A percentile compares a stretch with the other conserved stretches of the same genome.
Conservation (phyloP, 176 grass and related monocot species). For the Hordeum marinum region DNA sequence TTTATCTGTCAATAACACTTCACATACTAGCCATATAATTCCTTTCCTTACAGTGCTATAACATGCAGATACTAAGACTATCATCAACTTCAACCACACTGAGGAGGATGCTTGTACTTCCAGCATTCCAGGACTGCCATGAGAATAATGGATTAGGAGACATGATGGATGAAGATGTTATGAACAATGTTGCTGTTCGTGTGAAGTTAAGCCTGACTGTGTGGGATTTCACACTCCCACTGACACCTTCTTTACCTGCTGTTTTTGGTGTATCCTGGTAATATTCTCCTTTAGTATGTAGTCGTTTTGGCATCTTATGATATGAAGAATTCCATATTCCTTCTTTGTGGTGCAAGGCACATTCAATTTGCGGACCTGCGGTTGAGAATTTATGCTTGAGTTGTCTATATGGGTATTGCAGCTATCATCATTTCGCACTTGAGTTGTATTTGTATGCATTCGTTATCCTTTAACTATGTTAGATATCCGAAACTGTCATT, state of each 20-base stretch:
- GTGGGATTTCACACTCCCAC: conserved; percentile 96
- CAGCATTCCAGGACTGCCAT: conserved; percentile 63
- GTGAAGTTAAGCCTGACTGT: conserved; percentile 82
- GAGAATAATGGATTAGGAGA: conserved; percentile 68
- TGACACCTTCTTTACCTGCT: conserved; percentile 95
- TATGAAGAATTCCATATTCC: neutral
- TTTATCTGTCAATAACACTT: conserved; percentile 28
- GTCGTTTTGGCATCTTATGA: conserved; percentile 10
- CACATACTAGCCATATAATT: conserved; percentile 4
- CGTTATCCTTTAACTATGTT: conserved; percentile 48
- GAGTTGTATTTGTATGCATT: neutral
- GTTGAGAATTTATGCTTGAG: conserved; percentile 7
- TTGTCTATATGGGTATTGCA: conserved; percentile 18
- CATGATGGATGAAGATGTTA: conserved; percentile 92
- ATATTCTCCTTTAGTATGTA: conserved; percentile 23
- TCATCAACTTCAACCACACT: conserved; percentile 56
- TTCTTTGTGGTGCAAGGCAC: conserved; percentile 3
- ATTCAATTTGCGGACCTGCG: neutral
- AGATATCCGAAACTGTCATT: conserved; percentile 98
- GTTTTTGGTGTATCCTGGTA: conserved; percentile 96
- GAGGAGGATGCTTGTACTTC: conserved; percentile 56
- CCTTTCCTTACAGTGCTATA: conserved; percentile 32
- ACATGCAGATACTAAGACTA: conserved; percentile 55
- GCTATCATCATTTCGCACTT: neutral
- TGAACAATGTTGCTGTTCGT: conserved; percentile 72